These are phyloP conservation scores for Rhododendron griersonianum DNA, from an alignment of 148 eudicot genomes.

Conservation along the genomic window DNA sequence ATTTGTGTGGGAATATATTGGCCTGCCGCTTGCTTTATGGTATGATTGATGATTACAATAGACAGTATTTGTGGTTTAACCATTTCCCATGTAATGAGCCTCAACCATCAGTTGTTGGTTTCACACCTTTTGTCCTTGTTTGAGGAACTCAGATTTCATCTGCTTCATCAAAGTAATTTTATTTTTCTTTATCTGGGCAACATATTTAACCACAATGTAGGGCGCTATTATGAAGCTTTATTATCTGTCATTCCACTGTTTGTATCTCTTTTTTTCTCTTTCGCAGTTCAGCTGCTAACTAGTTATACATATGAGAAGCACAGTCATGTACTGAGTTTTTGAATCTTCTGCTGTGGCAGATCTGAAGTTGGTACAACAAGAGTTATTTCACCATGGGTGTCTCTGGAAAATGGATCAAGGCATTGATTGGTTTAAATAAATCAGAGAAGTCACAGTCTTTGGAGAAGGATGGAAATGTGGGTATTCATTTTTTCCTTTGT, in stretches of 20 bases:
- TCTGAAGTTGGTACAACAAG: constrained; percentile 9
- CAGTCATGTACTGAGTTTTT: background rate
- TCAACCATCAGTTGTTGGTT: background rate
- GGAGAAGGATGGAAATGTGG: constrained; percentile 51
- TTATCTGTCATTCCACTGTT: background rate
- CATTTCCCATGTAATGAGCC: background rate
- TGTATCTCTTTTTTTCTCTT: background rate
- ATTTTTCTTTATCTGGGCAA: background rate
- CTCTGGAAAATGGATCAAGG: constrained; percentile 79
- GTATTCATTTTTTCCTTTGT: background rate
- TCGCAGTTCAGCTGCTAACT: background rate
- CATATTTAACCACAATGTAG: background rate
- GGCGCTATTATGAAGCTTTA: background rate
- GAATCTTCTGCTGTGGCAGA: constrained; percentile 13
- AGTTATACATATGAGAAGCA: constrained; percentile 1
- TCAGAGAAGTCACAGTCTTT: constrained; percentile 55
- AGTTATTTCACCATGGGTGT: constrained; percentile 55
- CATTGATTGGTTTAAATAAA: constrained; percentile 76
- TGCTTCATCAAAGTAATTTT: background rate
- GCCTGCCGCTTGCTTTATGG: background rate
- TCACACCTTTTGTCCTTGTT: background rate
- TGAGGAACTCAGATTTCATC: background rate
- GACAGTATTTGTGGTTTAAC: background rate
- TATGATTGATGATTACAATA: background rate
- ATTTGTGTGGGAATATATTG: background rate